Evolutionary conservation across 2,329 filamentous ascomycete species (phyloP).

Genomic region (Pestalotiopsis sp.): DNA sequence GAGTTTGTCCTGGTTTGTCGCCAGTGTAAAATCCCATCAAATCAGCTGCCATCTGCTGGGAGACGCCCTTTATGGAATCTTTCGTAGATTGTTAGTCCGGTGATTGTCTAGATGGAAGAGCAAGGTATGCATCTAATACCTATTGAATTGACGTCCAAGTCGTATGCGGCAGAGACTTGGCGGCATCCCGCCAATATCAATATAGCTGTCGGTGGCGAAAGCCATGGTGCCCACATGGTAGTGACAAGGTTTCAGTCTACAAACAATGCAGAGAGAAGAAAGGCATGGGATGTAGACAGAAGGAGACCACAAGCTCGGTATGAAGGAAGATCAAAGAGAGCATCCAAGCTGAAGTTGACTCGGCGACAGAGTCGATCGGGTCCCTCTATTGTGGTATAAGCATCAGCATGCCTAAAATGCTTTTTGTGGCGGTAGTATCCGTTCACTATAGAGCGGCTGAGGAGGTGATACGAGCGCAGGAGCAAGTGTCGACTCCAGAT

Average conservation of each 20-base stretch:
- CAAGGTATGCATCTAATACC: conserved; percentile 19
- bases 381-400: neutral
- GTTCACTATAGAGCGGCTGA: neutral
- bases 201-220: conserved; percentile 20
- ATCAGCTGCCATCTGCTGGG: conserved; percentile 54
- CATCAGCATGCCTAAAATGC: neutral
- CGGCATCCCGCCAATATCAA: conserved; percentile 19
- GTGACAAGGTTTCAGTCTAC: conserved; percentile 15
- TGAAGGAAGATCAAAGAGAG: neutral
- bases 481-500: neutral
- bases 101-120: neutral
- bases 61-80: conserved; percentile 54
- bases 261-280: neutral
- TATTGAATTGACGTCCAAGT: conserved; percentile 28
- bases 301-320: neutral
- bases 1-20: conserved; percentile 50
- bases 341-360: neutral
- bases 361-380: neutral
- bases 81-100: neutral
- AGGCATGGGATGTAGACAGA: neutral
- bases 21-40: conserved; percentile 52
- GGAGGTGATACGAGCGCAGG: neutral
- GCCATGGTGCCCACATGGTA: conserved; percentile 24
- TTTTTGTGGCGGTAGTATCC: neutral
- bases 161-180: conserved; percentile 22